phyloP scores from a whole-genome alignment of 192 early-diverging fungal genomes.

The Linnemannia zychae region DNA sequence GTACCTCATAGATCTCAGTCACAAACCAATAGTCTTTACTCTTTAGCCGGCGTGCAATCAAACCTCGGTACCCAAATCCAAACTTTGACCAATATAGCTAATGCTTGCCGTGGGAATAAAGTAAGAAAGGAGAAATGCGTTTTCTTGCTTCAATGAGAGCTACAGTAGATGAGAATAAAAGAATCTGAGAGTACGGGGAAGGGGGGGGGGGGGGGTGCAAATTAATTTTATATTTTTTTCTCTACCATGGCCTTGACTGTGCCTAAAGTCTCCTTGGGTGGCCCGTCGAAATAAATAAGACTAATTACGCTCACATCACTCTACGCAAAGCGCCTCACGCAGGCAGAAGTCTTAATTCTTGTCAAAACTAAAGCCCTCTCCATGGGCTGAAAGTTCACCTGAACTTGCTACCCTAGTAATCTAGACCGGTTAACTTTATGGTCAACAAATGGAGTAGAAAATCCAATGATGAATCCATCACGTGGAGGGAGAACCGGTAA shows the following conservation, averaged over 20 bases:
- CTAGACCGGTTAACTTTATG: neutral
- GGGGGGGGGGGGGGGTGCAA: no score
- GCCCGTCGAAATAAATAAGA: conserved; percentile 2
- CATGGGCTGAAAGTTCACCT: conserved; percentile 3
- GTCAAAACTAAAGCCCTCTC: neutral
- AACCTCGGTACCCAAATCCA: no score
- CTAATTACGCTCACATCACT: neutral
- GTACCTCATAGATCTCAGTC: no score
- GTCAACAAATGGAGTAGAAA: neutral
- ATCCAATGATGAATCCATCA: neutral
- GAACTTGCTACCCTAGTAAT: neutral
- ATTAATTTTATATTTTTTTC: neutral
- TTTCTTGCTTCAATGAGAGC: no score
- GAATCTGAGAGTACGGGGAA: neutral
- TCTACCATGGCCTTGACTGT: neutral
- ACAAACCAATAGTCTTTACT: no score
- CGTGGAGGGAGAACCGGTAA: no score
- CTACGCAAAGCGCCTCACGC: neutral
- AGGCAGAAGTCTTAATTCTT: neutral
- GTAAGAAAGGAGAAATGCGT: no score
- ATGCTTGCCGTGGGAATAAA: no score
- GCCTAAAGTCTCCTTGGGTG: neutral
- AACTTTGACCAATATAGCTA: no score
- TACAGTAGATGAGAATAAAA: no score
- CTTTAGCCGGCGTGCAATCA: no score